A percentile compares a stretch with the other conserved stretches of the same genome.
These are phyloP conservation scores for Paraphaeosphaeria minitans DNA, from an alignment of 2,329 filamentous ascomycete species.

Conservation along the genomic window DNA sequence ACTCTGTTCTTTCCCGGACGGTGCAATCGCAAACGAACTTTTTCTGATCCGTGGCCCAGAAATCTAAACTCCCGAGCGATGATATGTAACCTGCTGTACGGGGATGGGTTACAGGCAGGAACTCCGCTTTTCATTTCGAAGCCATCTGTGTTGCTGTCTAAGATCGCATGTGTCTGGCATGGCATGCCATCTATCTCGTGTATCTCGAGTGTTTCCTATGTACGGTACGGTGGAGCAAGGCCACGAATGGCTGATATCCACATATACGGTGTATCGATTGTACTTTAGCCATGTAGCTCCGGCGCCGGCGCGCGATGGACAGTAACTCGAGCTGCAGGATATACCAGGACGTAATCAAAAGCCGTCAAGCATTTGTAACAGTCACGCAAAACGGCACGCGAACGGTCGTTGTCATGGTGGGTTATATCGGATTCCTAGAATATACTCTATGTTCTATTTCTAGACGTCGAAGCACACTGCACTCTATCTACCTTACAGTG, in stretches of 20 bases:
- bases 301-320: not conserved
- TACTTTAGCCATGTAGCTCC: slow-evolving; percentile 3
- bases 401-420: too few relatives aligned
- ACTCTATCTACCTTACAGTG: too few relatives aligned
- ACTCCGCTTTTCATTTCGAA: not conserved
- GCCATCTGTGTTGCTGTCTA: not conserved
- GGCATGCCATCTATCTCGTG: slow-evolving; percentile 6
- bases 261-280: not conserved
- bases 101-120: too few relatives aligned
- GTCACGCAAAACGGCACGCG: not conserved
- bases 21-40: not conserved
- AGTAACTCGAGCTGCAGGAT: not conserved
- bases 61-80: not conserved
- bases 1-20: not conserved
- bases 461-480: too few relatives aligned
- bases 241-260: not conserved
- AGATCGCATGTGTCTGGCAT: not conserved
- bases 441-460: too few relatives aligned
- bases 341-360: not conserved
- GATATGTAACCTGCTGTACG: not conserved
- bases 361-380: not conserved
- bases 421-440: too few relatives aligned
- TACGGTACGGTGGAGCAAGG: not conserved
- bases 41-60: not conserved
- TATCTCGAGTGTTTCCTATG: slow-evolving; percentile 3